Base-by-base conservation (phyloP, 2,329 filamentous ascomycete species). In the Ophiocordyceps australis region DNA sequence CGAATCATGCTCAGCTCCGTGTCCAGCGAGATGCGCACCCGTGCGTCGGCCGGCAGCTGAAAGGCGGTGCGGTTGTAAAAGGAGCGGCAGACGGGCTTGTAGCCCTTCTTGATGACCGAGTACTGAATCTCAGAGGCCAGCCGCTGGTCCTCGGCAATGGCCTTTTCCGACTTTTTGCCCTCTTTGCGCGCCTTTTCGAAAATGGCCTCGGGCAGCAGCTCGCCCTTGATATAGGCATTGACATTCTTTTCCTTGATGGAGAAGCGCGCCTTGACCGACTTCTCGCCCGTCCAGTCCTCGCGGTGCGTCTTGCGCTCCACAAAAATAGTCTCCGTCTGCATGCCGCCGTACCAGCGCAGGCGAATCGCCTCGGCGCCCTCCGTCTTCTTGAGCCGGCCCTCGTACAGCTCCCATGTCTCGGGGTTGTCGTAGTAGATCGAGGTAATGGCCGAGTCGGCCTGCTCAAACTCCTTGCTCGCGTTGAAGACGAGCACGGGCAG, bases 21-120 rank as follows among this genome's bases (percentile, higher is more conserved):
- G 45, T 98, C 89, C 11, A 98, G 69, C 2, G 89, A 95, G 38
- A 98, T 92, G 43, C 89, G 82, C 24, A 98, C 89, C 38, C 89
- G 74, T 6, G 86, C 86, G 52, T 98, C 89, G 15, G 86, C 89
- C 1, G 89, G 89, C 18, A 98, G 68, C 59, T 98, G 89, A 54
- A 98, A 98, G 11, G 89, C 89, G 5, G 86, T 95, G 26, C 89
- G 80, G 56, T 98, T 91, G 55, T 98, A 98, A 57, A 98, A 98
- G 1, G 85, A 92, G 34, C 89, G 72, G 37, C 82, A 92, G 23
- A 94, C 85, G 1, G 89, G 89, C 36, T 73, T 68, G 38, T 95
- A 79, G 11, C 78, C 76, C 40, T 86, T 76, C 39, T 82, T 82
- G 32, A 98, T 64, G 16, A 91, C 71, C 1, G 85, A 83, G 52